phyloP scores from a whole-genome alignment of 1,139 yeast species.

The Saccharomyces hybrid region DNA sequence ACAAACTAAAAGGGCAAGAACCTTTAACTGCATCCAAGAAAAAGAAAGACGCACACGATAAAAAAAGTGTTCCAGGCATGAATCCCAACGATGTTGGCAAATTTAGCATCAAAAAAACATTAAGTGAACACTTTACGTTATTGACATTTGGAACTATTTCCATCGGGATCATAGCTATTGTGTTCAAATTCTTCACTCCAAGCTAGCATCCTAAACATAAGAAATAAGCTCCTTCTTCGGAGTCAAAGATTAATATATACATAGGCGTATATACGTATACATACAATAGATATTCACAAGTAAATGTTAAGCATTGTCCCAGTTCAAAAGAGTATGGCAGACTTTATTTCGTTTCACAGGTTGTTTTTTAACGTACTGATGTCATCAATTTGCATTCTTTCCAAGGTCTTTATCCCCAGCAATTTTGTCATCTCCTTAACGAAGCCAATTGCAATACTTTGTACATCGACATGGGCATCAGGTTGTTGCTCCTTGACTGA shows the following conservation, averaged over 20 bases:
- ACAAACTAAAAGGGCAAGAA: not conserved
- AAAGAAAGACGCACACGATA: not conserved
- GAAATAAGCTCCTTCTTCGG: not conserved
- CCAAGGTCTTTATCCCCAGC: conserved; percentile 42
- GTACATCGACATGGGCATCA: conserved; percentile 24
- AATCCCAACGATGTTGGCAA: not conserved
- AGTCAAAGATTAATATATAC: not conserved
- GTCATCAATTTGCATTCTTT: conserved; percentile 33
- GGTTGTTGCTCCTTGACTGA: conserved; percentile 35
- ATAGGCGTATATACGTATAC: not conserved
- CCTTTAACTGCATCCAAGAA: not conserved
- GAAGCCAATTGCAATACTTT: conserved; percentile 44
- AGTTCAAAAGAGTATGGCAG: not conserved
- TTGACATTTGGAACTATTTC: conserved; percentile 4
- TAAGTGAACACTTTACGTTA: not conserved
- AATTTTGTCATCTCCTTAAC: conserved; percentile 46
- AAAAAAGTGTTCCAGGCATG: not conserved
- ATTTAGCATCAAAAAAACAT: not conserved
- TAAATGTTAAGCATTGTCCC: not conserved
- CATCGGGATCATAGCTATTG: conserved; percentile 3
- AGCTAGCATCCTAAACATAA: not conserved
- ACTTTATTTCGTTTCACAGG: not conserved
- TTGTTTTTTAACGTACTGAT: conserved; percentile 12
- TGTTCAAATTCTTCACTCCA: not conserved
- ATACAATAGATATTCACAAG: not conserved